Evolutionary conservation across 352 stramenopile genomes (phyloP).

Genomic region (Phytophthora rubi): DNA sequence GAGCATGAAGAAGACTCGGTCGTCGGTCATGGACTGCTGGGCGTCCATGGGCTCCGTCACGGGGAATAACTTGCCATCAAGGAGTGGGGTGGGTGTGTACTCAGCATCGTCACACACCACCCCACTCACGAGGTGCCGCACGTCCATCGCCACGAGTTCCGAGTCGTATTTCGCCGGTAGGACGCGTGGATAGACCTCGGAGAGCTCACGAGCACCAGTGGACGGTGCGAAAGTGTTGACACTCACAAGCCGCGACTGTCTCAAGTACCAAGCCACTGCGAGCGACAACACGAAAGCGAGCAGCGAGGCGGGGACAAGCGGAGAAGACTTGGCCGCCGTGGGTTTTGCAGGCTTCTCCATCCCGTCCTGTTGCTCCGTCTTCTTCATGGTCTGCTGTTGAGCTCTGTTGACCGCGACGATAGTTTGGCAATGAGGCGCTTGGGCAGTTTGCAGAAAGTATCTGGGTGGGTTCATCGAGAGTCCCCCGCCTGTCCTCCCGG

Average conservation of each 20-base stretch:
- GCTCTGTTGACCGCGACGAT: not conserved
- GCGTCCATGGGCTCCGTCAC: slow-evolving; percentile 55
- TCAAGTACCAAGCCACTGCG: slow-evolving; percentile 3
- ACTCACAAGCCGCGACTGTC: not conserved
- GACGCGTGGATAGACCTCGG: not conserved
- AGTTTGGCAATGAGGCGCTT: not conserved
- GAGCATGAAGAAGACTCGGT: slow-evolving; percentile 81
- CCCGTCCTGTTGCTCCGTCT: not conserved
- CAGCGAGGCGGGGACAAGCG: not conserved
- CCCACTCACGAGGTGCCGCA: slow-evolving; percentile 36
- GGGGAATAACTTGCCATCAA: slow-evolving; percentile 30
- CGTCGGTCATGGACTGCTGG: slow-evolving; percentile 16
- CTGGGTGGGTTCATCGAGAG: no score
- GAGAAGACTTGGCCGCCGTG: not conserved
- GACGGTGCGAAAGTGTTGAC: not conserved
- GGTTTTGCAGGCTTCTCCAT: not conserved
- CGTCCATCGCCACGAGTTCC: slow-evolving; percentile 43
- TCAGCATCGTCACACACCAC: slow-evolving; percentile 34
- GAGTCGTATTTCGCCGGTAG: slow-evolving; percentile 56
- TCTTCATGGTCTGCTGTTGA: not conserved
- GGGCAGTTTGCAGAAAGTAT: no score
- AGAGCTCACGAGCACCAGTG: not conserved
- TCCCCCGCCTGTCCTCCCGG: not conserved
- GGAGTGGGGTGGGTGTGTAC: slow-evolving; percentile 37
- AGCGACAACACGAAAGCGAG: not conserved